Percentiles rank a stretch among this genome's conserved stretches.
These are phyloP conservation scores for Clonostachys rhizophaga DNA, from an alignment of 2,329 filamentous ascomycete genomes.

Conservation along the genomic window DNA sequence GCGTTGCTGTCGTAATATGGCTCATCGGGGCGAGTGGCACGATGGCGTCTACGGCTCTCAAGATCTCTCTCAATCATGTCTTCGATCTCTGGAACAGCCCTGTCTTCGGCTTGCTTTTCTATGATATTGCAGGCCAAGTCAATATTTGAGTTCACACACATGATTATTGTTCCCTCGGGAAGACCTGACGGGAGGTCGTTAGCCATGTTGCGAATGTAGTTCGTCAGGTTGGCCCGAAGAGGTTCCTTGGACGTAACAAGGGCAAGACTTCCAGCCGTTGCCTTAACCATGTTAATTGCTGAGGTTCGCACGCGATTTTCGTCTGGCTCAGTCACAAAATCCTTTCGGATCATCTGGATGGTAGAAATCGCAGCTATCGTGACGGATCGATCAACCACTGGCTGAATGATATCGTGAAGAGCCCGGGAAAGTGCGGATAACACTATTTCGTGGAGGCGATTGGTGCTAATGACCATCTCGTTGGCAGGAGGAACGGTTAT, in stretches of 20 bases:
- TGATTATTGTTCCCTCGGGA: slow-evolving; percentile 90
- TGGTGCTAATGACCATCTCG: slow-evolving; percentile 70
- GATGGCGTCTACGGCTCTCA: slow-evolving; percentile 72
- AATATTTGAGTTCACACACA: slow-evolving; percentile 98
- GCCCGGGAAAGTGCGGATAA: slow-evolving; percentile 82
- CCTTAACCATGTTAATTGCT: slow-evolving; percentile 91
- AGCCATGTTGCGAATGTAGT: slow-evolving; percentile 78
- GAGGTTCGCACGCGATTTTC: slow-evolving; percentile 81
- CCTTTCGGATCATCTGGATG: slow-evolving; percentile 90
- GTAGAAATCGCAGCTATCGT: slow-evolving; percentile 98
- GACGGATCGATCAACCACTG: slow-evolving; percentile 94
- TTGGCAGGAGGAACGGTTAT: slow-evolving; percentile 78
- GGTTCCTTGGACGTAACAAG: slow-evolving; percentile 99
- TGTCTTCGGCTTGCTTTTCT: slow-evolving; percentile 91
- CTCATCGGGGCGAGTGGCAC: slow-evolving; percentile 70
- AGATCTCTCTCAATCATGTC: slow-evolving; percentile 83
- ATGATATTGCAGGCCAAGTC: slow-evolving; percentile 91
- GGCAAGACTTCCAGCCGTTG: slow-evolving; percentile 87
- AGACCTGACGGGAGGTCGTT: slow-evolving; percentile 72
- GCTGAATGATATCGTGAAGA: slow-evolving; percentile 93
- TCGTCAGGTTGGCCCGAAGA: slow-evolving; percentile 91
- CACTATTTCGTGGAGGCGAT: slow-evolving; percentile 71
- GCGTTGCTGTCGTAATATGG: slow-evolving; percentile 78
- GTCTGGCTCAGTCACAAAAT: slow-evolving; percentile 90
- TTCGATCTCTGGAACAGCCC: slow-evolving; percentile 91